Evolutionary conservation across 768 basidiomycete genomes (phyloP).

Genomic region (Calocera cornea): DNA sequence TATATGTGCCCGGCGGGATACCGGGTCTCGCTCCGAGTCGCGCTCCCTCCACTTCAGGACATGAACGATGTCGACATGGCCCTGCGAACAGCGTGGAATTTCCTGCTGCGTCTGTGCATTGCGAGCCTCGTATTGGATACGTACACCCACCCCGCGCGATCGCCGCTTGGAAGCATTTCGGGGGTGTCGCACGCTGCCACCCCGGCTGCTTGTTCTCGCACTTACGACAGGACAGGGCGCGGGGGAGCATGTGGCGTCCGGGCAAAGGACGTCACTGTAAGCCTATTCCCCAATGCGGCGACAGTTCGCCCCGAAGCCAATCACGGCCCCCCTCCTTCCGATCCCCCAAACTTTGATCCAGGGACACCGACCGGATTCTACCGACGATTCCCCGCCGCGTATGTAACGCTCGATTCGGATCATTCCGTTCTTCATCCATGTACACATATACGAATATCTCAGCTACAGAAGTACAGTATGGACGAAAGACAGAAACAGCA

Average conservation of each 20-base stretch:
- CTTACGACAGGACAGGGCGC: background rate
- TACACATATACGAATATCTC: no score
- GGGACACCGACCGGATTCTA: background rate
- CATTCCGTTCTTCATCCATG: background rate
- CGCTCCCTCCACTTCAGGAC: background rate
- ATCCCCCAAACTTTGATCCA: background rate
- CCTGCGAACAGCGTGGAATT: background rate
- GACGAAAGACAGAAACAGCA: no score
- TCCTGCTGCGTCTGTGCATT: background rate
- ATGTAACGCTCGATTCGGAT: background rate
- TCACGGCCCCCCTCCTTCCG: background rate
- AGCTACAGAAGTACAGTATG: background rate
- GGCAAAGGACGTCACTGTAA: background rate
- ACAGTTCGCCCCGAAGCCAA: background rate
- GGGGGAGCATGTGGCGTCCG: background rate
- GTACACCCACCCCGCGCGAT: background rate
- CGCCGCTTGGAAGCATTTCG: background rate
- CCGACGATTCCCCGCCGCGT: background rate
- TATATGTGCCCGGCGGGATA: background rate
- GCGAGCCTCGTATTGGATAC: background rate
- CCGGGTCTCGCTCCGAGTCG: background rate
- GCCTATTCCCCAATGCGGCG: background rate
- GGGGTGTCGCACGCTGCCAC: background rate
- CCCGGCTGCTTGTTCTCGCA: background rate
- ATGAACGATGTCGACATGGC: background rate